phyloP scores from a whole-genome alignment of 495 filamentous ascomycete species.

The Hyaloscypha variabilis region DNA sequence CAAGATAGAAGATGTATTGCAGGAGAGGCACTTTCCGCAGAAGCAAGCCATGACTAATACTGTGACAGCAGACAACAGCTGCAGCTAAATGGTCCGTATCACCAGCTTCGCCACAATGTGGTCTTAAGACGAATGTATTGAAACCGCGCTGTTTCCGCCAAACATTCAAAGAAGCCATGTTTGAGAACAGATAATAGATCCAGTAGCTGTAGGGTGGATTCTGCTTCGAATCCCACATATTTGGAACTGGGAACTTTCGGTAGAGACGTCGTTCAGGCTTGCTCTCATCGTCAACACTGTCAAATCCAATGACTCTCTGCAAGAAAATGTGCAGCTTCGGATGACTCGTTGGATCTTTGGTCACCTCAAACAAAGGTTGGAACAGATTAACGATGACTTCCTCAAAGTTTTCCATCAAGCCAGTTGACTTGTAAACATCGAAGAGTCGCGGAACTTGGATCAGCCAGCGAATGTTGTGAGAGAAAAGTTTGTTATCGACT shows the following conservation, averaged over 20 bases:
- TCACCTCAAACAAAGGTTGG: slow-evolving; percentile 92
- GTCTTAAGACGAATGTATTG: slow-evolving; percentile 91
- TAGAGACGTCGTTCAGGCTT: slow-evolving; percentile 91
- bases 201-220: slow-evolving; percentile 99
- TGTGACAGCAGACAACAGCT: slow-evolving; percentile 91
- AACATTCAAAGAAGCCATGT: slow-evolving; percentile 88
- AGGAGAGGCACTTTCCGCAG: slow-evolving; percentile 91
- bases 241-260: slow-evolving; percentile 90
- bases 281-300: slow-evolving; percentile 98
- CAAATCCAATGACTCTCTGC: slow-evolving; percentile 93
- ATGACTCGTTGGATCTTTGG: slow-evolving; percentile 81
- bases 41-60: slow-evolving; percentile 93
- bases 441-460: slow-evolving; percentile 94
- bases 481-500: slow-evolving; percentile 97
- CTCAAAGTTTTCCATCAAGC: slow-evolving; percentile 85
- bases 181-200: slow-evolving; percentile 96
- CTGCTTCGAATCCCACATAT: slow-evolving; percentile 84
- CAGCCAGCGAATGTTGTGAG: slow-evolving; percentile 96
- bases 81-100: slow-evolving; percentile 95
- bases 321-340: slow-evolving; percentile 94
- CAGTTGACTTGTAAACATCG: slow-evolving; percentile 90
- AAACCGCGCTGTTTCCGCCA: slow-evolving; percentile 91
- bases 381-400: slow-evolving; percentile 92
- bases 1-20: slow-evolving; percentile 97
- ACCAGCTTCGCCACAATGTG: slow-evolving; percentile 95